Conservation (phyloP, 1,139 yeast species). For the Pneumocystis carinii region DNA sequence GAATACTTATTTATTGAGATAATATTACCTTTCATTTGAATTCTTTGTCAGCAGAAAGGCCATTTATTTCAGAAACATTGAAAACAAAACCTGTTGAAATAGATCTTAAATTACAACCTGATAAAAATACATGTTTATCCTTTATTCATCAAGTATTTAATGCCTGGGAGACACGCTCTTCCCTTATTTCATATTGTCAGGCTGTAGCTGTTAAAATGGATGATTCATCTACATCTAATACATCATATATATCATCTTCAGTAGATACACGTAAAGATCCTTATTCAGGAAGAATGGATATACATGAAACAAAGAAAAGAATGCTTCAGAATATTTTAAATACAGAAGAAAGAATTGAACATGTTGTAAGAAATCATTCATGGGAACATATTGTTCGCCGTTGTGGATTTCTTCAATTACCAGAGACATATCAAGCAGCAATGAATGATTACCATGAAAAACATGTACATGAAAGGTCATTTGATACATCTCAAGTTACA, state of each 20-base stretch:
- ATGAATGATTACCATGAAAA: neutral
- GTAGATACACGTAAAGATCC: neutral
- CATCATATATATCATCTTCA: neutral
- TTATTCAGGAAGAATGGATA: neutral
- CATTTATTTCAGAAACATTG: neutral
- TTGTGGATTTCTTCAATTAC: neutral
- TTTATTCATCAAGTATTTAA: neutral
- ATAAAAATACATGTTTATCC: neutral
- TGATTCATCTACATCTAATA: neutral
- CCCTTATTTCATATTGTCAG: neutral
- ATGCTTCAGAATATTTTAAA: neutral
- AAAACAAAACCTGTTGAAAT: neutral
- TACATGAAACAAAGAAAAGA: neutral
- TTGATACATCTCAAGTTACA: neutral
- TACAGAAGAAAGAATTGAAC: neutral
- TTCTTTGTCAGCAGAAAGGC: neutral
- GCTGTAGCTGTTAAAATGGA: neutral
- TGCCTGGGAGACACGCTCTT: neutral
- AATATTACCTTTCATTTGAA: neutral
- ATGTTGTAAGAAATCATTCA: neutral
- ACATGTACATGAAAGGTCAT: neutral
- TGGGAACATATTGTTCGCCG: neutral
- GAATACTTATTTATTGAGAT: neutral
- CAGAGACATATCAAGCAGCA: neutral
- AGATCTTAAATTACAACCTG: neutral